Base-by-base conservation (phyloP, 2,329 filamentous ascomycete genomes). In the Neophaeococcomyces mojaviensis region DNA sequence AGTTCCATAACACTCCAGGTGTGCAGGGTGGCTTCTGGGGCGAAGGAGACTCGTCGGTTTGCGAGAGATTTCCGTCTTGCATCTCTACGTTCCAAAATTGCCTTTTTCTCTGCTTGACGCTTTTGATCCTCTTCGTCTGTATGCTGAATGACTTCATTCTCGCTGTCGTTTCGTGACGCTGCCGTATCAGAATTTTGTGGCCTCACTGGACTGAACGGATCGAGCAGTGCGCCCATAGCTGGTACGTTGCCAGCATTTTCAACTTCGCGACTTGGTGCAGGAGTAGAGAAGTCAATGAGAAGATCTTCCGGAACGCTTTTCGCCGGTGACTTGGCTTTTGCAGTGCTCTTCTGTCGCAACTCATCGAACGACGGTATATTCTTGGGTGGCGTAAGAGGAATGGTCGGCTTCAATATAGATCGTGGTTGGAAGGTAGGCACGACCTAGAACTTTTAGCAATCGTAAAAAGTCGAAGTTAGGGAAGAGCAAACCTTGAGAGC, bases 1-100 rank as follows among this genome's bases (percentile, higher is more conserved):
- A 89, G 85, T 60, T 97, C 90, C 36, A 96, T 79, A 46, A 92
- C 89, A 60, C 97, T 89, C 76, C 94, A 97, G 0, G 92, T 98
- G 63, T 98, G 92, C 30, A 98, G 74, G 3, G 92, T 98, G 10
- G 92, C 92, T 67, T 98, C 92, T 1, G 92, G 92, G 3, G 92
- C 92, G 65, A 98, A 98, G 0, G 90, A 97, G 28, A 98, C 92
- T 60, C 92, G 81, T 59, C 92, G 81, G 63, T 92, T 94, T 39
- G 90, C 88, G 47, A 95, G 76, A 15, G 89, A 96, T 64, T 97
- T 97, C 56, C 92, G 79, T 52, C 92, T 82, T 36, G 88, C 89
- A 63, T 94, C 92, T 56, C 88, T 78, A 46, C 88, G 78, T 57
- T 90, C 82, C 48, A 77, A 68, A 39, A 80, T 73, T 38, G 78